Conservation (phyloP, 202 grass and related monocot species). For the Schoenoplectus triqueter region DNA sequence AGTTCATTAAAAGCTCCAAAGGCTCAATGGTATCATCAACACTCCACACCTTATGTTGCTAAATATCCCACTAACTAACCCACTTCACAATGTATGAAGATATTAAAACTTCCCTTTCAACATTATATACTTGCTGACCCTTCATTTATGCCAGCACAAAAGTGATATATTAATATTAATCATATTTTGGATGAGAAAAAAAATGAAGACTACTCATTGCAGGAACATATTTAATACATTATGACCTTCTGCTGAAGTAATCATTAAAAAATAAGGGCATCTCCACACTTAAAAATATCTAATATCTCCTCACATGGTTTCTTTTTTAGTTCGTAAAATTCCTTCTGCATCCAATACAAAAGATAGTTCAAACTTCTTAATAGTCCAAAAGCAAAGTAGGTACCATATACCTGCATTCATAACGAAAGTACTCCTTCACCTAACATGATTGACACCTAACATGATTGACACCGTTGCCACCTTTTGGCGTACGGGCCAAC, state of each 20-base stretch:
- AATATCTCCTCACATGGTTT: background rate
- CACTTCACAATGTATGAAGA: background rate
- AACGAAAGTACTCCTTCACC: constrained; percentile 4
- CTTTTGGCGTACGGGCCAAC: background rate
- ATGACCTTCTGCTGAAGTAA: constrained; percentile 11
- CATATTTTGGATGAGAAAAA: constrained; percentile 1
- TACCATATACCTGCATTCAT: constrained; percentile 30
- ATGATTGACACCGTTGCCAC: background rate
- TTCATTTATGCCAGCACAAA: background rate
- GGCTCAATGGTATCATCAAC: background rate
- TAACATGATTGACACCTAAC: constrained; percentile 25
- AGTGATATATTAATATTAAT: background rate
- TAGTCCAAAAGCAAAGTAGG: constrained; percentile 24
- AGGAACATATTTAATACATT: background rate
- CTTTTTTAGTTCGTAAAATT: background rate
- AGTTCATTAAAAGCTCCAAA: background rate
- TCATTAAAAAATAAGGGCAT: background rate
- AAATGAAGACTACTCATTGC: background rate
- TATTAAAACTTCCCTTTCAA: background rate
- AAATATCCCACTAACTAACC: background rate
- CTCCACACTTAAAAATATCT: background rate
- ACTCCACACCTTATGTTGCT: background rate
- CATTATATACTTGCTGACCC: background rate
- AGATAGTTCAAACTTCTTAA: background rate
- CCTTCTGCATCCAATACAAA: background rate